Evolutionary conservation across 441 rosid genomes (phyloP).

Genomic region (Macaranga tanarius): DNA sequence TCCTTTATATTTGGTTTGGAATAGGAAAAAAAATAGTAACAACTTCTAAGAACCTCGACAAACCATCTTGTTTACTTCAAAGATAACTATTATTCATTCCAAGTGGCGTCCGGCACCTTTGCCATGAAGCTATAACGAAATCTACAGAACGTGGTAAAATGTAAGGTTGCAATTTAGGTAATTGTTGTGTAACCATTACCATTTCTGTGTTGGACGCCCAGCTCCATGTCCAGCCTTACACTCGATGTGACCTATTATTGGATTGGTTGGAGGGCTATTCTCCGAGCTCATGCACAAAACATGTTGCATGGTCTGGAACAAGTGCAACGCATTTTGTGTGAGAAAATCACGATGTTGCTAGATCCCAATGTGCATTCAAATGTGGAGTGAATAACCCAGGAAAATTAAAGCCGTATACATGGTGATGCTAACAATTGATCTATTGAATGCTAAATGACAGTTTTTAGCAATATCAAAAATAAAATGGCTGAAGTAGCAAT

Average conservation of each 20-base stretch:
- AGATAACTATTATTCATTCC: slow-evolving; percentile 50
- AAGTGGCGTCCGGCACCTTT: slow-evolving; percentile 63
- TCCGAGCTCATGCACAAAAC: slow-evolving; percentile 73
- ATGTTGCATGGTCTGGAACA: slow-evolving; percentile 77
- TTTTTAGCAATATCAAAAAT: too few species aligned
- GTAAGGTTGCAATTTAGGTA: not conserved
- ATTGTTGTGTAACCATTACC: slow-evolving; percentile 35
- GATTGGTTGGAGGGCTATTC: slow-evolving; percentile 86
- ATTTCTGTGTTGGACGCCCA: slow-evolving; percentile 83
- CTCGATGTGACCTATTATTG: slow-evolving; percentile 82
- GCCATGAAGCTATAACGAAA: slow-evolving; percentile 86
- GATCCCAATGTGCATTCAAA: not conserved
- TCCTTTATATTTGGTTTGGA: too few species aligned
- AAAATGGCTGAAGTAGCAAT: too few species aligned
- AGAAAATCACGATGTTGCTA: too few species aligned
- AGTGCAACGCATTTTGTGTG: not conserved
- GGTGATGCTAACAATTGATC: too few species aligned
- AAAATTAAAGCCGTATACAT: too few species aligned
- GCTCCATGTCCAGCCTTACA: slow-evolving; percentile 92
- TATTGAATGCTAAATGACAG: too few species aligned
- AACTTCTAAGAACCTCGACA: too few species aligned
- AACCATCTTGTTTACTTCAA: too few species aligned
- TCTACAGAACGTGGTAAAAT: slow-evolving; percentile 37
- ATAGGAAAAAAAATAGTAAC: not conserved
- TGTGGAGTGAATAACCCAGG: too few species aligned